Conservation (phyloP, 208 protist species). For the Crithidia mellificae region DNA sequence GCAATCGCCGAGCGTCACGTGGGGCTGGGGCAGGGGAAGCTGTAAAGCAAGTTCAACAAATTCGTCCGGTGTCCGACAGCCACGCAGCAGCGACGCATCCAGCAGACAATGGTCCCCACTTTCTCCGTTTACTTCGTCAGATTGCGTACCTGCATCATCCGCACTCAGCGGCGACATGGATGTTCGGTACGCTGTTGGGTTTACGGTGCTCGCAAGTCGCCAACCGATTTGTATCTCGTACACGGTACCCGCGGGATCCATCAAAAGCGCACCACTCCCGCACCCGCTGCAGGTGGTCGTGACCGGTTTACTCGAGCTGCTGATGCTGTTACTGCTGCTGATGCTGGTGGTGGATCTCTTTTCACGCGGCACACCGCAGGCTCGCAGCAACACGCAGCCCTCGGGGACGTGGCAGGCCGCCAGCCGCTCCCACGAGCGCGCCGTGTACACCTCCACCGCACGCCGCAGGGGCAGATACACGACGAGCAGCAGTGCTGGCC, state of each 20-base stretch:
- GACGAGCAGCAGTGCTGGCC: constrained; percentile 55
- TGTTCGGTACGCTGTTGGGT: too few relatives aligned
- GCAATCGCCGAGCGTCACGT: not conserved
- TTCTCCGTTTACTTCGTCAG: too few relatives aligned
- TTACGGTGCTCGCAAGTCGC: too few relatives aligned
- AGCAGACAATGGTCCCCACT: too few relatives aligned
- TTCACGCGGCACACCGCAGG: constrained; percentile 16
- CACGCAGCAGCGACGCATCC: constrained; percentile 22
- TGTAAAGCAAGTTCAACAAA: constrained; percentile 41
- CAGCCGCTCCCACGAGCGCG: constrained; percentile 53
- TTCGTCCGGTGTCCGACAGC: constrained; percentile 44
- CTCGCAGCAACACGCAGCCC: constrained; percentile 54
- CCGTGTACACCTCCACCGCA: constrained; percentile 70
- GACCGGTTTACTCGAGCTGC: not conserved
- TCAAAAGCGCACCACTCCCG: constrained; percentile 17
- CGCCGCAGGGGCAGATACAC: constrained; percentile 74
- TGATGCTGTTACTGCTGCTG: not conserved
- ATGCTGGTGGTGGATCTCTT: too few relatives aligned
- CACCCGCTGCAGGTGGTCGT: constrained; percentile 5
- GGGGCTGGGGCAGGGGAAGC: constrained; percentile 35
- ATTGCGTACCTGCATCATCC: too few relatives aligned
- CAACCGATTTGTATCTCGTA: constrained; percentile 12
- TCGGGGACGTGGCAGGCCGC: constrained; percentile 62
- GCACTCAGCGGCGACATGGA: too few relatives aligned
- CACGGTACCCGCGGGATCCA: constrained; percentile 28